Evolutionary conservation across 208 protist species (phyloP), one percentile per base, ranked within the genome.

Genomic region (Leishmania aethiopica): DNA sequence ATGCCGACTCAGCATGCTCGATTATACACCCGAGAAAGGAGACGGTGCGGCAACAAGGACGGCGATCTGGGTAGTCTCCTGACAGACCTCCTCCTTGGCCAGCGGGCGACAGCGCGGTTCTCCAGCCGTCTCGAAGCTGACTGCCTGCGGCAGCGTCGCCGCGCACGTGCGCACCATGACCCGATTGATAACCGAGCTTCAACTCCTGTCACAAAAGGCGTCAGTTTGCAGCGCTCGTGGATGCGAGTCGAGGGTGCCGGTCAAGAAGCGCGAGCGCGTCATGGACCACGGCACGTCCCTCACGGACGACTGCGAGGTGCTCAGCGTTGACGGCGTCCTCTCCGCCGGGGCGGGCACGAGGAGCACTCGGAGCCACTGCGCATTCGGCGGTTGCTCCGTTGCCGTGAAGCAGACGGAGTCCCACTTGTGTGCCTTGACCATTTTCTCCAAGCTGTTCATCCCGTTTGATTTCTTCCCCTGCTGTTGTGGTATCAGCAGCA

Each of bases 371-470:
- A 81, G 72, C 92, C 89, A 35, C 81, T 94, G 19, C 73, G 93
- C 32, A 84, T 88, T 40, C 86, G 94, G 8, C 89, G 94, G 80
- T 90, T 96, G 60, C 0, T 19, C 81, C 19, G 83, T 89, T 0
- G 89, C 91, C 37, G 89, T 89, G 80, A 90, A 91, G 69, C 79
- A 88, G 57, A 85, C 91, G 59, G 87, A 92, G 79, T 77, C 78
- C n/a, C 85, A 93, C 66, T 77, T 94, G 72, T 86, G 89, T 47
- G 89, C 89, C 4, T 85, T 94, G 10, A 92, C 92, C 17, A 80
- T 94, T 45, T 96, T 96, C 71, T 91, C 85, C 28, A 93, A 88
- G 10, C 74, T 92, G 15, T 94, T 94, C 72, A 92, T 92, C 15
- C 86, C 92, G 6, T 76, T 94, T 2, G 85, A 91, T 70, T 93